Conservation (phyloP, 768 basidiomycete species). For the Boletus bicolor region DNA sequence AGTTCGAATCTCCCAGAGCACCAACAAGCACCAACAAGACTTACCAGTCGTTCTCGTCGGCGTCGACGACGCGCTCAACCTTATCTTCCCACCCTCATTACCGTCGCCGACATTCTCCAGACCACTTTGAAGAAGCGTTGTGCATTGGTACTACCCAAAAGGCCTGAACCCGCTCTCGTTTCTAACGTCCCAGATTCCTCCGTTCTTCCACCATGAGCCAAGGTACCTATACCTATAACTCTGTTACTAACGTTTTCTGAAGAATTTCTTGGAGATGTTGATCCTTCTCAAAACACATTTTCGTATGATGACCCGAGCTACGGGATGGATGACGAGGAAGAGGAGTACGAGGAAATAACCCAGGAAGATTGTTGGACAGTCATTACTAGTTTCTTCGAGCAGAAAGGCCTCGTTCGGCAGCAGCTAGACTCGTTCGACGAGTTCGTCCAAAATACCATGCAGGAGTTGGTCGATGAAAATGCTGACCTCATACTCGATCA, state of each 20-base stretch:
- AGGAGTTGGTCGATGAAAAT: constrained; percentile 97
- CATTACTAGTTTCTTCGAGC: constrained; percentile 94
- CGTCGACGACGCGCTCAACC: constrained; percentile 17
- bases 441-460: constrained; percentile 99
- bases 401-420: constrained; percentile 96
- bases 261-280: constrained; percentile 42
- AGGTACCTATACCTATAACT: constrained; percentile 26
- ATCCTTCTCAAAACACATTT: constrained; percentile 44
- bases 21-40: constrained; percentile 29
- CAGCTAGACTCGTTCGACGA: constrained; percentile 98
- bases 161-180: neutral
- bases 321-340: constrained; percentile 51
- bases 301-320: constrained; percentile 60
- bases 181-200: neutral
- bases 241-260: constrained; percentile 32
- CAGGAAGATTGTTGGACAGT: constrained; percentile 96
- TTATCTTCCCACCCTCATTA: constrained; percentile 16
- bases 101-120: neutral
- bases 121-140: neutral
- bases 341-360: constrained; percentile 74
- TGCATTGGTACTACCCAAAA: neutral
- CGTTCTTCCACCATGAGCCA: constrained; percentile 25
- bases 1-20: constrained; percentile 6
- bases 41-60: constrained; percentile 24
- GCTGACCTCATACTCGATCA: constrained; percentile 95